Conservation (phyloP, 208 protist species). For the Crithidia expoeki region DNA sequence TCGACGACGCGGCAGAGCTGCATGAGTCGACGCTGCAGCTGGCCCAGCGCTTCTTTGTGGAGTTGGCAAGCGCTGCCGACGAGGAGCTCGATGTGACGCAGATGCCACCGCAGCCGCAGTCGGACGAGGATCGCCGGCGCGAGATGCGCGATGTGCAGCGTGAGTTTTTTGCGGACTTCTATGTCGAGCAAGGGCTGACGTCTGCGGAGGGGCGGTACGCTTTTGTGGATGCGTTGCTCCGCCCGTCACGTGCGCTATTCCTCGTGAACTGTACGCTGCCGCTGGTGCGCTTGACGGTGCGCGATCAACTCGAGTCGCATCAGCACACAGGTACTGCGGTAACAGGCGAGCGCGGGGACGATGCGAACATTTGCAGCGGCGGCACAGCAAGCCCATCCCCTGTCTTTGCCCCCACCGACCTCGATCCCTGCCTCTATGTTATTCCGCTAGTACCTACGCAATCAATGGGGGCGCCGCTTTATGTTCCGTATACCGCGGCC, state of each 20-base stretch:
- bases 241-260: conserved; percentile 50
- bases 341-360: neutral
- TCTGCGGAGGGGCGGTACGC: conserved; percentile 29
- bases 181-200: conserved; percentile 65
- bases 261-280: conserved; percentile 56
- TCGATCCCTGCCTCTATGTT: conserved; percentile 46
- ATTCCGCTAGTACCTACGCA: conserved; percentile 50
- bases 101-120: conserved; percentile 29
- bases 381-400: neutral
- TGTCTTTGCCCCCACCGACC: conserved; percentile 41
- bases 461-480: conserved; percentile 37
- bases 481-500: conserved; percentile 43
- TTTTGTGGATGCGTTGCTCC: conserved; percentile 68
- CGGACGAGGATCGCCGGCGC: conserved; percentile 59
- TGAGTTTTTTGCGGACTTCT: conserved; percentile 81
- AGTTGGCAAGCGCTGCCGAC: conserved; percentile 62
- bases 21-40: conserved; percentile 53
- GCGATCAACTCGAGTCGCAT: conserved; percentile 67
- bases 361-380: neutral
- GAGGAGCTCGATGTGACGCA: conserved; percentile 55
- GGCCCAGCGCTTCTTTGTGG: conserved; percentile 64
- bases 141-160: conserved; percentile 65
- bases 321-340: neutral
- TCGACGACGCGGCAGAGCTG: conserved; percentile 40
- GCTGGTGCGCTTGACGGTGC: conserved; percentile 62